phyloP scores from a whole-genome alignment of 345 rosid species.

The Chamaenerion angustifolium region DNA sequence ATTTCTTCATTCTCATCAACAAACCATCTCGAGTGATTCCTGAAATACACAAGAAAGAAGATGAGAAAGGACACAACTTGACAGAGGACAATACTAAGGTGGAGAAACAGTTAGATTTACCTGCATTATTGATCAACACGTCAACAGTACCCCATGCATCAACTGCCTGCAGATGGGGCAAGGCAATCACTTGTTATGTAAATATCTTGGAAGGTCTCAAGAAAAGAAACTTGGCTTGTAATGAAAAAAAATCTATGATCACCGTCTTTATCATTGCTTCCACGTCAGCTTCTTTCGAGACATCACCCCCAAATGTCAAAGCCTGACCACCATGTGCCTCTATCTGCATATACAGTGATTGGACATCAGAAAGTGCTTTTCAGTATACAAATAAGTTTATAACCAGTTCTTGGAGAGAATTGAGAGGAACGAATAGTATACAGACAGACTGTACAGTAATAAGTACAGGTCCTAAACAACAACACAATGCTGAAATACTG shows the following conservation, averaged over 20 bases:
- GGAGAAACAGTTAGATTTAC: conserved; percentile 16
- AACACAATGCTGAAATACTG: too few relatives aligned
- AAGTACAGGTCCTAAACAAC: too few relatives aligned
- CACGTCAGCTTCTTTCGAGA: conserved; percentile 83
- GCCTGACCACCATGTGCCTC: conserved; percentile 87
- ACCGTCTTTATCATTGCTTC: conserved; percentile 94
- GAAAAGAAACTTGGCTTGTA: conserved; percentile 3
- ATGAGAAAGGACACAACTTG: too few relatives aligned
- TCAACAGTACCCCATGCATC: conserved; percentile 97
- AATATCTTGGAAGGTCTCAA: background rate
- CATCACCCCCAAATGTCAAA: conserved; percentile 91
- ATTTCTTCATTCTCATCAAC: conserved; percentile 83
- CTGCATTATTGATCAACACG: conserved; percentile 89
- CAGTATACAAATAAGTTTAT: too few relatives aligned
- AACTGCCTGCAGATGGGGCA: conserved; percentile 45
- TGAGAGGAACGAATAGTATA: too few relatives aligned
- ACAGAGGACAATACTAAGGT: too few relatives aligned
- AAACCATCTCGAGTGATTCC: conserved; percentile 83
- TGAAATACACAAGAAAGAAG: conserved; percentile 17
- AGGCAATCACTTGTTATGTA: conserved; percentile 6
- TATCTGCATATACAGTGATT: conserved; percentile 34
- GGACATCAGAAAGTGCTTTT: too few relatives aligned
- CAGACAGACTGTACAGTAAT: too few relatives aligned
- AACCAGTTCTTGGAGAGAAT: too few relatives aligned
- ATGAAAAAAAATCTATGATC: conserved; percentile 11